Evolutionary conservation across 2,329 filamentous ascomycete genomes (phyloP), one percentile per base, ranked within the genome.

Genomic region (Clonostachys rhizophaga): DNA sequence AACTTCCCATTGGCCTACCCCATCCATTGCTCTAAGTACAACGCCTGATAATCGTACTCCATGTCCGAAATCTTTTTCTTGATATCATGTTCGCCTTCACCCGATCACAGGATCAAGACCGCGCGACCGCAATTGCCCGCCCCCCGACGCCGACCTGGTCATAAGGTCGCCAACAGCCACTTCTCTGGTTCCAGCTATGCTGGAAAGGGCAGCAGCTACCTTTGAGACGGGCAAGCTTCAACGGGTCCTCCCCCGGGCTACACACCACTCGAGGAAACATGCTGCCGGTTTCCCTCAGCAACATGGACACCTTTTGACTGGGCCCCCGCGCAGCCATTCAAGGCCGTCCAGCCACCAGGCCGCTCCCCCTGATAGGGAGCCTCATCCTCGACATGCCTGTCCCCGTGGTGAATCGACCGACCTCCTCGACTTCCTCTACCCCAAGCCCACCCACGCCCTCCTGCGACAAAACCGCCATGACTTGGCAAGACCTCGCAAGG

Each of bases 381-480:
- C 40, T 42, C 40, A 24, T 18, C 40, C 33, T 42, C 40, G 11
- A 42, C 40, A 42, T 12, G 16, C 24, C 18, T 14, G 14, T 34
- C 30, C 44, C 49, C 33, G 54, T 56, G 5, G 49, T 42, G 55
- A 62, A 37, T 54, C 54, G 43, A 48, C 53, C 44, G 52, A 46
- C 47, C 61, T 78, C 43, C 71, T 82, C 58, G 78, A 81, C 58
- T 81, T 81, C 46, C 60, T 81, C 9, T 81, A 80, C 45, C 78
- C 78, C 6, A 69, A 55, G 34, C 70, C 34, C 24, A 49, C 47
- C 16, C 34, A 43, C n/a, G 40, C 40, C 9, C 36, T 46, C 14
- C 47, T 49, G 14, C 47, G 44, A 12, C 18, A 36, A n/a, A 18
- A 11, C 36, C 36, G 36, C 14, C 24, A 30, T 10, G 24, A 30